Base-by-base conservation (phyloP, 1,284 basidiomycete genomes). In the Cutaneotrichosporon sp. region DNA sequence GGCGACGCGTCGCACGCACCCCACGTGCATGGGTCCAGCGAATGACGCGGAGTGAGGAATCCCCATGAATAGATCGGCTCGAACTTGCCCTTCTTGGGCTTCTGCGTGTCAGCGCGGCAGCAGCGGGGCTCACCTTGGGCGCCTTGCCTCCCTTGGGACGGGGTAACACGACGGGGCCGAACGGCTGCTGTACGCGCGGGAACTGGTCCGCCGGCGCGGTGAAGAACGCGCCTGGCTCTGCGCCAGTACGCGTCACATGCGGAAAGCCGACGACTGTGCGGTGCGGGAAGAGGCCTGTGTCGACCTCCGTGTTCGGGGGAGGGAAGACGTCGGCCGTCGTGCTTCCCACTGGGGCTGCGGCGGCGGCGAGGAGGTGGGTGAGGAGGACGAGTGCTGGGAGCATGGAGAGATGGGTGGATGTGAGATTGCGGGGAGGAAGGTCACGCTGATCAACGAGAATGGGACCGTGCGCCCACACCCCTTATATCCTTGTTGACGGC, bases 1-100 rank as follows among this genome's bases (percentile, higher is more conserved):
- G 89, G 87, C 11, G 84, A 82, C 0, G 90, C 87, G 25, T 83
- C 71, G 69, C 89, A 83, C 18, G 92, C 69, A 1, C 91, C 91
- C 77, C 91, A 93, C 2, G 84, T 81, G 11, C 82, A 84, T 31
- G 81, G 82, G n/a, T 82, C 81, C 49, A 91, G 87, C 60, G 87
- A 90, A 76, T 88, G 91, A 89, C 90, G 92, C 9, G 91, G 91
- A 0, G 89, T 87, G 43, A 93, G 77, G 72, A 92, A 92, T 0
- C 91, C 91, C 89, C 91, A 91, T 52, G 85, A 83, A 70, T 84
- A 85, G 77, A 91, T 86, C 42, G 92, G 72, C 72, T 88, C 84
- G 68, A 85, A 84, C 18, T 66, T 66, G 33, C n/a, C 18, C 27
- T 29, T 18, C 18, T 66, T 67, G 24, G 11, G 33, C 47, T 6